Base-by-base conservation (phyloP, 78 protist genomes). In the Dictyostelium purpureum region DNA sequence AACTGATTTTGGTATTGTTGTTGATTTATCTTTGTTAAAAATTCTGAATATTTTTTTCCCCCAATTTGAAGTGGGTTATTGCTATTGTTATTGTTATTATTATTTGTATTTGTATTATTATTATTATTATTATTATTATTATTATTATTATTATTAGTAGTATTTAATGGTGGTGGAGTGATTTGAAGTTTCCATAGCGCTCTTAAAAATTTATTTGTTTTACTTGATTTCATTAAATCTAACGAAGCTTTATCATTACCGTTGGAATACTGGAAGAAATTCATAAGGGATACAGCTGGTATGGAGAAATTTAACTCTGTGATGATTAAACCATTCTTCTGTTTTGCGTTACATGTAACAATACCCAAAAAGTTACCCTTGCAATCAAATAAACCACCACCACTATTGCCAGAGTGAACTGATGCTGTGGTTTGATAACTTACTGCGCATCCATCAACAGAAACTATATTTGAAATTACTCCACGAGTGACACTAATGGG, bases 121-220 rank as follows among this genome's bases (percentile, higher is more conserved):
- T 35, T 21, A 40, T 40, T 16, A 9, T 40, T 69, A 69, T 69
- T 42, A 69, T 69, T 40, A 40, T 42, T 40, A 69, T 6, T 69
- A n/a, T 42, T 69, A 21, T 0, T 16, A 38, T 21, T 69, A n/a
- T 69, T 42, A 24, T 38, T 70, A n/a, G 21, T 71, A 24, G 52
- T 71, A 37, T 19, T 2, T 38, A 51, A 77, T 21, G 90, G 90
- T 54, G 91, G 51, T 9, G 91, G 78, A 2, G 91, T 66, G n/a
- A 85, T 85, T 51, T 85, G 91, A 38, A 85, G 81, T 47, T 85
- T 85, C 91, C 91, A 85, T 19, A 85, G 79, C 16, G 91, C 91
- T 47, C 43, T 85, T 26, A 85, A 19, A 56, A 85, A 85, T 73
- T 73, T 85, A 42, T 85, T 73, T 3, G 91, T 85, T 31, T 33